Conservation (phyloP, 495 filamentous ascomycete species). For the Coniosporium apollinis region DNA sequence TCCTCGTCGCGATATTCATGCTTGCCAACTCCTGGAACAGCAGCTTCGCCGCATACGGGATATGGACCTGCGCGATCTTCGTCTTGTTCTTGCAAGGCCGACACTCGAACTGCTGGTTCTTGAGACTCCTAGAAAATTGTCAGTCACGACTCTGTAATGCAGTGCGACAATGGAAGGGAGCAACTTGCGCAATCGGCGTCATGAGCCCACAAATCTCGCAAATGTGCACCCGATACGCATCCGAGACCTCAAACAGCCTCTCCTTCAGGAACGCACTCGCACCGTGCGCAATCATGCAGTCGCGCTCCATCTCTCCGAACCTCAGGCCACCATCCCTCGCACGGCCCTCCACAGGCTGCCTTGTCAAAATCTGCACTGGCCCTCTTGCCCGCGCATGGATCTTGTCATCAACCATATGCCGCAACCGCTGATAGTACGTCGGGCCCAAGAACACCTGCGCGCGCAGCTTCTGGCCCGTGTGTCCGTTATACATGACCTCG, state of each 20-base stretch:
- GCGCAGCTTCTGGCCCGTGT: conserved; percentile 81
- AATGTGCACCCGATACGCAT: conserved; percentile 96
- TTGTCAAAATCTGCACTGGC: conserved; percentile 89
- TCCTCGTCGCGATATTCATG: conserved; percentile 95
- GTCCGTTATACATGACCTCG: conserved; percentile 97
- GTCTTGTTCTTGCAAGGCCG: conserved; percentile 97
- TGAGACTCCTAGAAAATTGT: conserved; percentile 54
- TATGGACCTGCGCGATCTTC: conserved; percentile 88
- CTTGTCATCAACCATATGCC: conserved; percentile 99
- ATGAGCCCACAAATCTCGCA: conserved; percentile 98
- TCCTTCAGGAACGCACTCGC: conserved; percentile 95
- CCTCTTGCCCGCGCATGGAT: conserved; percentile 94
- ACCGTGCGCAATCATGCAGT: conserved; percentile 99
- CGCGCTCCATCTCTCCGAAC: conserved; percentile 99
- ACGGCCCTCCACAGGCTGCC: conserved; percentile 97
- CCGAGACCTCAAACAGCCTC: conserved; percentile 87
- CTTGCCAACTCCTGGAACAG: conserved; percentile 94
- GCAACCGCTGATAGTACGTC: conserved; percentile 95
- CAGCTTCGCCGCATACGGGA: conserved; percentile 95
- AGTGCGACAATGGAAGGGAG: conserved; percentile 1
- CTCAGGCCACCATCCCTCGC: conserved; percentile 94
- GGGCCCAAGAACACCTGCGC: conserved; percentile 94
- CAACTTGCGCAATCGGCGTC: conserved; percentile 93
- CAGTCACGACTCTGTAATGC: conserved; percentile 12
- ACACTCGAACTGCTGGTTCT: conserved; percentile 89